Base-by-base conservation (phyloP, 345 rosid species). In the Brassica carinata region DNA sequence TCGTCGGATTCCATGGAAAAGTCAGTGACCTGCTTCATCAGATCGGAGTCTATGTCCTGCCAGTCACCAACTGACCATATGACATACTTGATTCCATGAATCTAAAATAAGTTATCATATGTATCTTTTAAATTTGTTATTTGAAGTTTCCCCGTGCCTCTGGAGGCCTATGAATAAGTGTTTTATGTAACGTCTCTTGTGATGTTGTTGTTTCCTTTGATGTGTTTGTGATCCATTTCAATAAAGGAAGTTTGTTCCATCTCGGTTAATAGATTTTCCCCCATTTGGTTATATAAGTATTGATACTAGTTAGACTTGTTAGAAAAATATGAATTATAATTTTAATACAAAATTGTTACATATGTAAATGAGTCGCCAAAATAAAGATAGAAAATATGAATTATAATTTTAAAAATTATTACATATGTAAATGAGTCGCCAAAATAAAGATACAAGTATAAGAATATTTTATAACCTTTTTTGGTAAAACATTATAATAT, bases 1-100 rank as follows among this genome's bases (percentile, higher is more conserved):
- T 81, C 10, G 84, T 81, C 0, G 84, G 84, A 13, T 81, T 81
- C 74, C 84, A 81, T 71, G 84, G 84, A 65, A 81, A 59, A 31
- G 51, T 53, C 3, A 43, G 73, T 48, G 26, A 66, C 0, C 2
- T 69, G 18, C 76, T 81, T 71, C 72, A 76, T 71, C 51, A 76
- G 59, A 7, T 81, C 66, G 84, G 84, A 38, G 84, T 76, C 51
- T 66, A 76, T 76, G 68, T 81, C 30, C 53, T 45, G 8, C 84
- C 84, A 8, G 13, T 76, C 51, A 51, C 84, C 59, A 68, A 74
- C 18, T 79, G 77, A 79, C 53, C 55, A 57, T 57, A n/a, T 40
- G 17, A 71, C 64, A 14, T 30, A 14, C 29, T 15, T 4, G 15
- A 29, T 63, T 29, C 67, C 36, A 5, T 62, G 34, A 5, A 62